phyloP scores from a whole-genome alignment of 2,329 filamentous ascomycete genomes.

The Didymella lethalis region DNA sequence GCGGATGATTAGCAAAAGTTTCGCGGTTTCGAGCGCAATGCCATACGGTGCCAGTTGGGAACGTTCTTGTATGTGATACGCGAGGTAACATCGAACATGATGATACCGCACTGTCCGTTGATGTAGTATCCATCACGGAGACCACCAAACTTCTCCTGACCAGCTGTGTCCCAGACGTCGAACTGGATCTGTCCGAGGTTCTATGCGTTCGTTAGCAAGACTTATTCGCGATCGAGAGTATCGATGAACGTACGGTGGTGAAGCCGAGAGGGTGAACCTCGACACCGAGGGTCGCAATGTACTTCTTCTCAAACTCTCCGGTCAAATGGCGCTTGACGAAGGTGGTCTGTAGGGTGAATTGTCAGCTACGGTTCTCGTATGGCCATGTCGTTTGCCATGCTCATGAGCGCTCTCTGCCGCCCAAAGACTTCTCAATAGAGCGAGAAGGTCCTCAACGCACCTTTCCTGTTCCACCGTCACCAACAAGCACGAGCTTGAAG shows the following conservation, averaged over 20 bases:
- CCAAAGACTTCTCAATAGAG: neutral
- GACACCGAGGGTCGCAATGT: constrained; percentile 99
- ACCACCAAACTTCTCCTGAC: constrained; percentile 99
- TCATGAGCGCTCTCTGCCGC: constrained; percentile 8
- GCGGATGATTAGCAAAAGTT: constrained; percentile 27
- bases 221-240: constrained; percentile 11
- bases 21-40: constrained; percentile 8
- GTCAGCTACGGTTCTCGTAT: constrained; percentile 34
- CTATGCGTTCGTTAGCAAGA: constrained; percentile 52
- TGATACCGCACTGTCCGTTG: constrained; percentile 99
- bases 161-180: constrained; percentile 99
- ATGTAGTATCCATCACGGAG: constrained; percentile 99
- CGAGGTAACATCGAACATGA: constrained; percentile 99
- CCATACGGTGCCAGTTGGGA: constrained; percentile 99
- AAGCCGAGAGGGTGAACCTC: constrained; percentile 99
- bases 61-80: constrained; percentile 99
- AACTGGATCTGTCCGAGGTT: constrained; percentile 98
- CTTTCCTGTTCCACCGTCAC: constrained; percentile 99
- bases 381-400: constrained; percentile 13
- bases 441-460: constrained; percentile 63
- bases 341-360: constrained; percentile 74
- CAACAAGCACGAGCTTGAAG: constrained; percentile 99
- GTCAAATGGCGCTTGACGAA: constrained; percentile 99
- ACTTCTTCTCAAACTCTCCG: constrained; percentile 99
- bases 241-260: constrained; percentile 78